Evolutionary conservation across 176 grass and related monocot species (phyloP).

Genomic region (Bothriochloa decipiens): DNA sequence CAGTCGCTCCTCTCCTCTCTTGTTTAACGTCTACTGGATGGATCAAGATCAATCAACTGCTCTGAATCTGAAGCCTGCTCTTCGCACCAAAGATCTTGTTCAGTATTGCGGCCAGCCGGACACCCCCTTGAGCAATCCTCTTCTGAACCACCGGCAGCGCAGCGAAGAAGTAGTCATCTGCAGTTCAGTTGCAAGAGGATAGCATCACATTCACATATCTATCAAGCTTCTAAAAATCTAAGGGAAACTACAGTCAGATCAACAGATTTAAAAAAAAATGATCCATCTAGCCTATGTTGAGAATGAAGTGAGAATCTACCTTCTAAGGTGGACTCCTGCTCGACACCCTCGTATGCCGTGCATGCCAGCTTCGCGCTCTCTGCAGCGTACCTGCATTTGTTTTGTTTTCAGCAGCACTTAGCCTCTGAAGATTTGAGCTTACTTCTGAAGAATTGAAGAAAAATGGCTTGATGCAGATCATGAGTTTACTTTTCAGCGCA

Average conservation of each 20-base stretch:
- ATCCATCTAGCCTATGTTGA: background rate
- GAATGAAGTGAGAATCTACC: conserved; percentile 12
- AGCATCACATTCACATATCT: background rate
- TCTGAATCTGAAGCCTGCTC: conserved; percentile 39
- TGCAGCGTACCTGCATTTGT: conserved; percentile 49
- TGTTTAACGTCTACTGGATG: background rate
- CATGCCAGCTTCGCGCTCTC: conserved; percentile 55
- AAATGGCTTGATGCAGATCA: background rate
- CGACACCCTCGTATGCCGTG: conserved; percentile 53
- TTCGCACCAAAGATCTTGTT: conserved; percentile 49
- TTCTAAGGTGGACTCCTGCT: conserved; percentile 53
- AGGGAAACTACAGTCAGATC: background rate
- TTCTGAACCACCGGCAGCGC: conserved; percentile 55
- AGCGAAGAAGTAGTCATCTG: conserved; percentile 66
- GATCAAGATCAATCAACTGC: conserved; percentile 28
- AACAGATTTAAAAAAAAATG: background rate
- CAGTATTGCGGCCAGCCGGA: conserved; percentile 57
- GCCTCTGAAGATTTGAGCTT: background rate
- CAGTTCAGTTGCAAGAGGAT: background rate
- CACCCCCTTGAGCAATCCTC: conserved; percentile 60
- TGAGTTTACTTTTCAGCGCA: conserved; percentile 50
- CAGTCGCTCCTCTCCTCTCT: too few species aligned
- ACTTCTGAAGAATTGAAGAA: background rate
- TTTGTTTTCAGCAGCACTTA: background rate
- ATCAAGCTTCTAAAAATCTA: background rate